Percentiles rank a stretch among this genome's conserved stretches.
These are phyloP conservation scores for Anthracocystis walkeri DNA, from an alignment of 1,284 basidiomycete species.

Conservation along the genomic window DNA sequence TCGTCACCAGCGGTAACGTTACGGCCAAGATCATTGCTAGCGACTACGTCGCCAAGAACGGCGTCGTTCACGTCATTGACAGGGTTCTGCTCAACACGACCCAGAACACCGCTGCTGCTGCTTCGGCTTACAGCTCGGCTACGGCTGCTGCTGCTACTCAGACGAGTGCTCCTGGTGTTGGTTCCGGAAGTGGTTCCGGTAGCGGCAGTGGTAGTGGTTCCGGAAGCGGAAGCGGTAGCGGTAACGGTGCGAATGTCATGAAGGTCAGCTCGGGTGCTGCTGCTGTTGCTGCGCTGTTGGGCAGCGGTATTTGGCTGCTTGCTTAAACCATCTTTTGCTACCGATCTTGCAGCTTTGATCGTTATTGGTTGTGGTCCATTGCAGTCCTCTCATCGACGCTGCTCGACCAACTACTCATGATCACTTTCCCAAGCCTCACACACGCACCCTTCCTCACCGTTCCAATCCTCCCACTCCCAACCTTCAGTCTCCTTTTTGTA, in stretches of 20 bases:
- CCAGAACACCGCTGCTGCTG: conserved; percentile 73
- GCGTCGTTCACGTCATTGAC: conserved; percentile 79
- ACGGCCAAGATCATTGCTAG: conserved; percentile 75
- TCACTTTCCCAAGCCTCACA: no score
- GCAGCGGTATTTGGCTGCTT: conserved; percentile 43
- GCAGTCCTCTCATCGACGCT: no score
- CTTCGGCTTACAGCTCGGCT: conserved; percentile 71
- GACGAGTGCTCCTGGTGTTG: conserved; percentile 21
- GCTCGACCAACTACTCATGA: no score
- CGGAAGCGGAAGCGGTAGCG: conserved; percentile 13
- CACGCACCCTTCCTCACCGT: no score
- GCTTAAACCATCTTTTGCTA: conserved; percentile 13
- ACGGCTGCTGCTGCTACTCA: conserved; percentile 40
- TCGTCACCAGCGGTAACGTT: conserved; percentile 74
- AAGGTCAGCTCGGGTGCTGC: conserved; percentile 34
- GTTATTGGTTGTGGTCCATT: no score
- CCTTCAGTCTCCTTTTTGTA: no score
- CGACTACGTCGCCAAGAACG: conserved; percentile 78
- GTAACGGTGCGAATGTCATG: conserved; percentile 15
- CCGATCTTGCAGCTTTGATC: no score
- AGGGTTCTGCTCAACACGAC: conserved; percentile 75
- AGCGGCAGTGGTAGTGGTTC: conserved; percentile 10
- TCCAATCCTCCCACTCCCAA: no score
- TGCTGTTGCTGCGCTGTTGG: conserved; percentile 34
- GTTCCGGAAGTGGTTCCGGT: conserved; percentile 6